Evolutionary conservation across 345 rosid species (phyloP).

Genomic region (Citrus mangshanensis): DNA sequence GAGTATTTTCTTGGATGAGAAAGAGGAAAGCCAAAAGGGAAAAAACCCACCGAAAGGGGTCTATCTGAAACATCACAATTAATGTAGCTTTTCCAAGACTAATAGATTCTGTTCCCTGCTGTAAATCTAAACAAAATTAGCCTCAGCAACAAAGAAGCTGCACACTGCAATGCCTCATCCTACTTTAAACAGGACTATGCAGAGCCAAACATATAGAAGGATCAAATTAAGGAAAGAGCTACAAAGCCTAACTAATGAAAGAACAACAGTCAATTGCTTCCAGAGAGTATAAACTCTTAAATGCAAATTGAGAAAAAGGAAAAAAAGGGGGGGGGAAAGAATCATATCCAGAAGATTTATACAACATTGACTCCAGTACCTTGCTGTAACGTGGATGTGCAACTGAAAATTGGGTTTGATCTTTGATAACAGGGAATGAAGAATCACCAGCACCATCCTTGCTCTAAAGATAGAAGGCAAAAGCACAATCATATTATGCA

Average conservation of each 20-base stretch:
- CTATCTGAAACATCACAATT: slow-evolving; percentile 1
- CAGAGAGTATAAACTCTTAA: too few species aligned
- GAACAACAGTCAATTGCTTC: too few species aligned
- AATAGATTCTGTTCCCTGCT: neutral
- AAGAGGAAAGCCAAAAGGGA: neutral
- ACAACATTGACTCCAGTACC: slow-evolving; percentile 43
- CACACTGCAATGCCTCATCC: neutral
- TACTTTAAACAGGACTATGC: slow-evolving; percentile 7
- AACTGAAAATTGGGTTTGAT: slow-evolving; percentile 80
- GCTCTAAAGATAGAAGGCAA: slow-evolving; percentile 40
- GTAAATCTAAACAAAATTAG: neutral
- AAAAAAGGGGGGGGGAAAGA: neutral
- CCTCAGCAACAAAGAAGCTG: neutral
- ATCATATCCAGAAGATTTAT: slow-evolving; percentile 3
- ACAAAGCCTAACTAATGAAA: neutral
- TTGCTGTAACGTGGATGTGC: slow-evolving; percentile 89
- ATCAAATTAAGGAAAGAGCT: neutral
- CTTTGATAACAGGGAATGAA: slow-evolving; percentile 89
- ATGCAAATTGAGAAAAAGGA: too few species aligned
- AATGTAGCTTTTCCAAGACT: neutral
- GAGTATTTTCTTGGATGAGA: neutral
- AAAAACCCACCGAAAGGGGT: neutral
- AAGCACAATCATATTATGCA: slow-evolving; percentile 12
- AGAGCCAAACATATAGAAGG: neutral
- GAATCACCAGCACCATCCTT: slow-evolving; percentile 94